A percentile compares a stretch with the other conserved stretches of the same genome.
Conservation (phyloP, 768 basidiomycete genomes). For the Wakefieldia striispora region DNA sequence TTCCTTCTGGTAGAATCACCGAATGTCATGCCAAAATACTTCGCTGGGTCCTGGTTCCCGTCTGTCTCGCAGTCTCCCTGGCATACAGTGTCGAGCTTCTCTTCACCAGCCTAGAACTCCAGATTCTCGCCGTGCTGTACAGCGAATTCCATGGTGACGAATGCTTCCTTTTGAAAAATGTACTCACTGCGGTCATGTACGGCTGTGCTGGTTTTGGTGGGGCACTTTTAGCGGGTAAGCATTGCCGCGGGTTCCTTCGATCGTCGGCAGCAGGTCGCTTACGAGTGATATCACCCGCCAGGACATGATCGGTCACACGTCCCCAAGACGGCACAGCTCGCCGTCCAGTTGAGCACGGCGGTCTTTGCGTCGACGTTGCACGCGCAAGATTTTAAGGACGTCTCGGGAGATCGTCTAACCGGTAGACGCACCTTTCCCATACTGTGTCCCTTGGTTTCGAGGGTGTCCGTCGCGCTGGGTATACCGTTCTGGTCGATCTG, state of each 20-base stretch:
- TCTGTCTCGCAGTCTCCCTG: constrained; percentile 32
- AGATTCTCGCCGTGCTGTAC: constrained; percentile 29
- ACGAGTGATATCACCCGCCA: neutral
- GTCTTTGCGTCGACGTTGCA: constrained; percentile 33
- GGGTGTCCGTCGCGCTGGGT: constrained; percentile 16
- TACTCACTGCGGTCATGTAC: constrained; percentile 32
- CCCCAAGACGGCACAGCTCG: constrained; percentile 11
- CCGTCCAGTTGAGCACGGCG: constrained; percentile 26
- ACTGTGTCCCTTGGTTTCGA: constrained; percentile 27
- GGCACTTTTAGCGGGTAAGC: constrained; percentile 32
- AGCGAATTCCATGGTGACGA: constrained; percentile 31
- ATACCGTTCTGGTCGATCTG: constrained; percentile 27
- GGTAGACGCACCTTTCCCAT: constrained; percentile 43
- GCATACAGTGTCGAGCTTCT: constrained; percentile 29
- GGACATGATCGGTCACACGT: constrained; percentile 15
- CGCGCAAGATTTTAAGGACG: constrained; percentile 36
- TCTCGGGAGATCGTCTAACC: constrained; percentile 35
- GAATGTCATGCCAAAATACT: constrained; percentile 30
- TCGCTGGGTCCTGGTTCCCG: constrained; percentile 34
- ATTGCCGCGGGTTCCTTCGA: no score
- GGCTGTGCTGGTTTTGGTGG: constrained; percentile 34
- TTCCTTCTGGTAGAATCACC: constrained; percentile 41
- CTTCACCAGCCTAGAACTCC: constrained; percentile 26
- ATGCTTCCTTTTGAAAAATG: constrained; percentile 31
- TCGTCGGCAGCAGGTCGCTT: neutral